Percentiles rank a stretch among this genome's conserved stretches.
Evolutionary conservation across 495 filamentous ascomycete species (phyloP).

Genomic region (Margaritispora aquatica): DNA sequence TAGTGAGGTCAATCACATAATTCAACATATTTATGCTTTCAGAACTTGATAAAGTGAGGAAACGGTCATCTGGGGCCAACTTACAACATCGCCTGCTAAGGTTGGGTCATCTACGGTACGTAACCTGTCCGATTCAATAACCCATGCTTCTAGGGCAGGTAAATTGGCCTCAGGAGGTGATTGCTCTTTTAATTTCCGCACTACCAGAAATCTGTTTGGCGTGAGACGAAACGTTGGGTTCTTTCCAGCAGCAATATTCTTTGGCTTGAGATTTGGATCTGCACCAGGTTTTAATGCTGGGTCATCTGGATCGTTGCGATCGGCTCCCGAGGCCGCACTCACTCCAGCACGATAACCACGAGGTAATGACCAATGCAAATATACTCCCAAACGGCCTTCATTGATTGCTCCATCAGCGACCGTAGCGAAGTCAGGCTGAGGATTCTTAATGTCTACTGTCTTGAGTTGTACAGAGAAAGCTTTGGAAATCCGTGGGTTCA

Average conservation of each 20-base stretch:
- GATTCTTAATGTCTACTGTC: neutral
- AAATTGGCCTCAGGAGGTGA: conserved; percentile 12
- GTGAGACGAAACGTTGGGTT: conserved; percentile 26
- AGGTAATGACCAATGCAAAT: conserved; percentile 48
- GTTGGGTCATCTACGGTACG: conserved; percentile 26
- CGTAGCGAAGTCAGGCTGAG: neutral
- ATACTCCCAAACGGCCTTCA: conserved; percentile 37
- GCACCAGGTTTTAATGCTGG: neutral
- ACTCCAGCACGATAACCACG: conserved; percentile 34
- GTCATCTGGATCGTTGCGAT: neutral
- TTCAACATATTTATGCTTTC: neutral
- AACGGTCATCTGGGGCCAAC: neutral
- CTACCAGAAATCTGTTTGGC: conserved; percentile 39
- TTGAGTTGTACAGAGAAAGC: neutral
- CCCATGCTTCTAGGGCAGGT: conserved; percentile 31
- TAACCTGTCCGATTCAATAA: conserved; percentile 41
- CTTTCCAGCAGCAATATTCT: conserved; percentile 1
- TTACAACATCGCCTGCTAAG: conserved; percentile 12
- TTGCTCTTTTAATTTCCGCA: conserved; percentile 27
- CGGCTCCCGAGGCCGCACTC: neutral
- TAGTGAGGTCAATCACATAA: neutral
- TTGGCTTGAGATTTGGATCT: neutral
- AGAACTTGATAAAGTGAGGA: neutral
- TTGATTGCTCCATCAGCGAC: neutral
- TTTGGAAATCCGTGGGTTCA: conserved; percentile 32